Conservation (phyloP, 495 filamentous ascomycete species). For the Aspergillus avenaceus region DNA sequence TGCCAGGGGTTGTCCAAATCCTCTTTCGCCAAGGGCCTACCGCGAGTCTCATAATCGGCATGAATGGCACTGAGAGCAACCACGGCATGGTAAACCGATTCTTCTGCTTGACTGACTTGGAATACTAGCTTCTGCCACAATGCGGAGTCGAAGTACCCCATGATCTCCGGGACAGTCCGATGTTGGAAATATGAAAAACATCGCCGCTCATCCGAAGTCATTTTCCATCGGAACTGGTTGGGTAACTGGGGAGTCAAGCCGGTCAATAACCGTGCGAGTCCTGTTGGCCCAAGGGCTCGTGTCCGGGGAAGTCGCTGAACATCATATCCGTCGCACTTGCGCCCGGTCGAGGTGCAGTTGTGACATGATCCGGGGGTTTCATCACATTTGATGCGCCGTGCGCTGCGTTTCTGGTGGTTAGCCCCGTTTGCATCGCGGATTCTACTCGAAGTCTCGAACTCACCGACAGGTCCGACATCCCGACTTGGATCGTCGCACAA, state of each 20-base stretch:
- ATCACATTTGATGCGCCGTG: constrained; percentile 20
- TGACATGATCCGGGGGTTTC: constrained; percentile 17
- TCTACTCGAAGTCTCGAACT: background rate
- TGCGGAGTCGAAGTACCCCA: constrained; percentile 35
- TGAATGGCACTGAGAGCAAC: constrained; percentile 46
- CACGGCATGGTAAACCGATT: constrained; percentile 48
- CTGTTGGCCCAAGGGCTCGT: background rate
- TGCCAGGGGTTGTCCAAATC: constrained; percentile 13
- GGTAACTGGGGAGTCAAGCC: background rate
- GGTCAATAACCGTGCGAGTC: background rate
- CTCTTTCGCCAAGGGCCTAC: constrained; percentile 8
- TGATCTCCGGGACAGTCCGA: constrained; percentile 38
- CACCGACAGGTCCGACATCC: constrained; percentile 18
- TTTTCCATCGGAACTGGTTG: background rate
- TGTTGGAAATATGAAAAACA: constrained; percentile 34
- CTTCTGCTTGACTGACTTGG: constrained; percentile 40
- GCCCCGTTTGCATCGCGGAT: background rate
- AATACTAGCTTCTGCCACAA: constrained; percentile 48
- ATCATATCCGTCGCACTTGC: constrained; percentile 24
- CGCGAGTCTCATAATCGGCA: constrained; percentile 18
- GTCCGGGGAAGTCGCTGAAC: constrained; percentile 5
- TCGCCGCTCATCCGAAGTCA: constrained; percentile 13
- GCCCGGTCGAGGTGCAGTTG: constrained; percentile 12
- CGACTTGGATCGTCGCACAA: no score
- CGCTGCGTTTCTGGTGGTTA: constrained; percentile 3